Conservation (phyloP, 352 stramenopile genomes). For the Pythium brassicae region DNA sequence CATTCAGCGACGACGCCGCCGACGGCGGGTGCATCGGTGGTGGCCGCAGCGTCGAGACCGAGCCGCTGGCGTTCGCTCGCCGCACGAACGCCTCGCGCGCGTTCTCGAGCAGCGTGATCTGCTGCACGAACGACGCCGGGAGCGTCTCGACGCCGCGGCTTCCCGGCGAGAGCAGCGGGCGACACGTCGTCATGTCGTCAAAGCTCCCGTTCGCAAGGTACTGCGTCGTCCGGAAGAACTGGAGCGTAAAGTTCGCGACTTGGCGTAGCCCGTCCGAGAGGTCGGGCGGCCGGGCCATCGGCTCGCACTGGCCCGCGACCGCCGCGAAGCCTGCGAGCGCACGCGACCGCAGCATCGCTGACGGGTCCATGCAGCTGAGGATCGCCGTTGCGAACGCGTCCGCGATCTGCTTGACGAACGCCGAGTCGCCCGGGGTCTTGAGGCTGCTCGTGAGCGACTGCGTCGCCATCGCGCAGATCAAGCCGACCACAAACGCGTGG, state of each 20-base stretch:
- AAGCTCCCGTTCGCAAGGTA: constrained; percentile 60
- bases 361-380: constrained; percentile 72
- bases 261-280: constrained; percentile 64
- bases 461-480: constrained; percentile 75
- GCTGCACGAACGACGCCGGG: constrained; percentile 67
- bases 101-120: constrained; percentile 64
- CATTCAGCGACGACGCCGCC: not conserved
- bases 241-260: constrained; percentile 72
- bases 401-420: constrained; percentile 60
- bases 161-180: constrained; percentile 38
- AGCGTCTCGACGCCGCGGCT: constrained; percentile 49
- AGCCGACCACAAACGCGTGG: constrained; percentile 70
- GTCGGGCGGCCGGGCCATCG: constrained; percentile 36
- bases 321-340: constrained; percentile 53
- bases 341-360: constrained; percentile 42
- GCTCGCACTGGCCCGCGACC: constrained; percentile 47
- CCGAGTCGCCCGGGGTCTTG: constrained; percentile 50
- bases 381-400: constrained; percentile 74
- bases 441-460: constrained; percentile 69
- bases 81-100: constrained; percentile 38
- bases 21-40: not conserved
- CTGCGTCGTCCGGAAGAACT: constrained; percentile 58
- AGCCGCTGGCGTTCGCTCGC: constrained; percentile 9
- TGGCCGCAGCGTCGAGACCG: constrained; percentile 8
- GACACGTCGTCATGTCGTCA: constrained; percentile 54